These are phyloP conservation scores for Serpula lacrymans DNA, from an alignment of 768 basidiomycete species.

Conservation along the genomic window DNA sequence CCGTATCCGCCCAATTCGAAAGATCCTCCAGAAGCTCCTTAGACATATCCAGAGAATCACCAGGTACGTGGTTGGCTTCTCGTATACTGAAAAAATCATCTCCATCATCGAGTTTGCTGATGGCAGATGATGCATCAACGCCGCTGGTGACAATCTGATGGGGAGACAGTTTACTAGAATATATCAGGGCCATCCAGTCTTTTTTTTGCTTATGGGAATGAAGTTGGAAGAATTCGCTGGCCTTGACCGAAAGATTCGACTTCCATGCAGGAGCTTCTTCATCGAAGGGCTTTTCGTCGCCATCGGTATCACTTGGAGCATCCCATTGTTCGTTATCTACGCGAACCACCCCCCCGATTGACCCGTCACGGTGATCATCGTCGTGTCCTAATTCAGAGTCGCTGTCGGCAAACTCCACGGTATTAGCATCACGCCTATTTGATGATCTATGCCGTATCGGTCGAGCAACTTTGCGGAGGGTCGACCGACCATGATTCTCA, in stretches of 20 bases:
- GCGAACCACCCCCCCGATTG: slow-evolving; percentile 18
- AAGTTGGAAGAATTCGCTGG: slow-evolving; percentile 43
- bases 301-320: slow-evolving; percentile 47
- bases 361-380: slow-evolving; percentile 40
- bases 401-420: slow-evolving; percentile 69
- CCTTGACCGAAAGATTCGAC: slow-evolving; percentile 50
- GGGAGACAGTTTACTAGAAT: slow-evolving; percentile 64
- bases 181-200: slow-evolving; percentile 87
- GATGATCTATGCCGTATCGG: slow-evolving; percentile 39
- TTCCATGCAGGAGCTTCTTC: slow-evolving; percentile 74
- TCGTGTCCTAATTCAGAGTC: slow-evolving; percentile 68
- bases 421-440: slow-evolving; percentile 31
- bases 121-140: neutral
- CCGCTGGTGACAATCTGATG: slow-evolving; percentile 57
- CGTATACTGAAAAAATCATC: slow-evolving; percentile 75
- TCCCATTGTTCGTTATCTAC: slow-evolving; percentile 48
- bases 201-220: slow-evolving; percentile 40
- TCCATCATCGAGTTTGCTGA: slow-evolving; percentile 38
- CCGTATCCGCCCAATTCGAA: slow-evolving; percentile 81
- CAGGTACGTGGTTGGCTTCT: slow-evolving; percentile 33
- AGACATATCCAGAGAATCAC: slow-evolving; percentile 62
- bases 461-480: slow-evolving; percentile 38
- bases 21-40: slow-evolving; percentile 61
- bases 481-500: slow-evolving; percentile 47
- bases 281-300: slow-evolving; percentile 29